Evolutionary conservation across 768 basidiomycete genomes (phyloP).

Genomic region (Fibroporia radiculosa): DNA sequence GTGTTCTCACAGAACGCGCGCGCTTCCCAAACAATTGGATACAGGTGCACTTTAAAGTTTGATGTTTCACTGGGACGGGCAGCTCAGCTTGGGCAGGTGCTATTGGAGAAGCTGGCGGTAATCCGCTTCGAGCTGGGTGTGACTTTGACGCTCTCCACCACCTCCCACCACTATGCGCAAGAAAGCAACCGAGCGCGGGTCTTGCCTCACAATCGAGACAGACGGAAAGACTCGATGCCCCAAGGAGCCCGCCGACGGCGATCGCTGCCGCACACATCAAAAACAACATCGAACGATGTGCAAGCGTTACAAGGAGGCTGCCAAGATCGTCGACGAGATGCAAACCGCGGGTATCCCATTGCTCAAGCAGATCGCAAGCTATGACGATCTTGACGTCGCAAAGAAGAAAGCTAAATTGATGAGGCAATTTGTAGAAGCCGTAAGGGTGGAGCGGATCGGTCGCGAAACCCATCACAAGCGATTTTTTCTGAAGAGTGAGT

Average conservation of each 20-base stretch:
- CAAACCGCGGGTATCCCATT: slow-evolving; percentile 15
- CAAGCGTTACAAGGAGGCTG: slow-evolving; percentile 22
- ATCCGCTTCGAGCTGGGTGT: too few relatives aligned
- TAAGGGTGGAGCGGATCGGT: slow-evolving; percentile 25
- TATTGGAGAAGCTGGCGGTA: too few relatives aligned
- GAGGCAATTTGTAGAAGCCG: slow-evolving; percentile 24
- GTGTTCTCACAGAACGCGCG: too few relatives aligned
- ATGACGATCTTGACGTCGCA: slow-evolving; percentile 8
- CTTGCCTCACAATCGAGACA: background rate
- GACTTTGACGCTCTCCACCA: too few relatives aligned
- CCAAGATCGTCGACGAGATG: slow-evolving; percentile 18
- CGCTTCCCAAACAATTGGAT: too few relatives aligned
- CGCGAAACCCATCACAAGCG: slow-evolving; percentile 24
- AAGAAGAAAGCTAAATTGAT: slow-evolving; percentile 18
- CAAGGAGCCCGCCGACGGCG: background rate
- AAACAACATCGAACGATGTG: slow-evolving; percentile 19
- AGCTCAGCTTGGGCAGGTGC: too few relatives aligned
- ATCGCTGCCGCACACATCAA: slow-evolving; percentile 21
- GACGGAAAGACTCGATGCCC: background rate
- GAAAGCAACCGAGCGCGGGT: background rate
- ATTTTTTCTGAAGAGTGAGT: slow-evolving; percentile 25
- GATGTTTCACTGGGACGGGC: too few relatives aligned
- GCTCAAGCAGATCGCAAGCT: slow-evolving; percentile 9
- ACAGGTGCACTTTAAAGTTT: too few relatives aligned
- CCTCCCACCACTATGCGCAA: too few relatives aligned